Conservation (phyloP, 495 filamentous ascomycete genomes). For the Penicillium malachiteum region DNA sequence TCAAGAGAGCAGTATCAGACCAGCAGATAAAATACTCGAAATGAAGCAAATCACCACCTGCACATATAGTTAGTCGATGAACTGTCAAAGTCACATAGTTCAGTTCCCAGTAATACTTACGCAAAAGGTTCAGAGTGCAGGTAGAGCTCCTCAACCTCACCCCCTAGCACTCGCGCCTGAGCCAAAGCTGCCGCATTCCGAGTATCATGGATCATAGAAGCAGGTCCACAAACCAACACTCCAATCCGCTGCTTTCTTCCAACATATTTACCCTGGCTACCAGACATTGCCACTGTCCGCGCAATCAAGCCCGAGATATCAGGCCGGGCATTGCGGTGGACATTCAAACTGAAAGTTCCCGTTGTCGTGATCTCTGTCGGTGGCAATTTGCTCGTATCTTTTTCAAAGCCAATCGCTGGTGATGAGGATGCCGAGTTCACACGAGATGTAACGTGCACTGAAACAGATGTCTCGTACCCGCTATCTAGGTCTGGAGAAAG, state of each 20-base stretch:
- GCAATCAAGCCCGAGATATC: slow-evolving; percentile 34
- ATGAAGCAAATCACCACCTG: not conserved
- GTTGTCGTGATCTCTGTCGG: slow-evolving; percentile 17
- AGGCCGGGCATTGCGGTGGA: slow-evolving; percentile 32
- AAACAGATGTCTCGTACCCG: slow-evolving; percentile 35
- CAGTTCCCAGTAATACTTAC: slow-evolving; percentile 24
- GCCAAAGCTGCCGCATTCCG: slow-evolving; percentile 48
- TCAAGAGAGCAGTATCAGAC: slow-evolving; percentile 2
- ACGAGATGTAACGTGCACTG: slow-evolving; percentile 29
- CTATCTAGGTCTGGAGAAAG: slow-evolving; percentile 9
- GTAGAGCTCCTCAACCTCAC: slow-evolving; percentile 47
- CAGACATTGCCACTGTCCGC: slow-evolving; percentile 27
- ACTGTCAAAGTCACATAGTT: not conserved
- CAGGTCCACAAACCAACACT: slow-evolving; percentile 52
- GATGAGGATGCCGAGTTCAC: slow-evolving; percentile 8
- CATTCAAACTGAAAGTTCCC: slow-evolving; percentile 19
- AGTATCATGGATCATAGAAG: slow-evolving; percentile 49
- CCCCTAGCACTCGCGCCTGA: slow-evolving; percentile 39
- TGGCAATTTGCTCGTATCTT: slow-evolving; percentile 5
- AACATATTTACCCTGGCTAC: slow-evolving; percentile 7
- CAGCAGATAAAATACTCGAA: not conserved
- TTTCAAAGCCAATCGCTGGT: slow-evolving; percentile 10
- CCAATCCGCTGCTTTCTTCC: slow-evolving; percentile 32
- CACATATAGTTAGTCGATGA: not conserved
- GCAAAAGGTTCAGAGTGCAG: slow-evolving; percentile 54